Conservation (phyloP, 352 stramenopile genomes). For the Pythium grandisporangium region DNA sequence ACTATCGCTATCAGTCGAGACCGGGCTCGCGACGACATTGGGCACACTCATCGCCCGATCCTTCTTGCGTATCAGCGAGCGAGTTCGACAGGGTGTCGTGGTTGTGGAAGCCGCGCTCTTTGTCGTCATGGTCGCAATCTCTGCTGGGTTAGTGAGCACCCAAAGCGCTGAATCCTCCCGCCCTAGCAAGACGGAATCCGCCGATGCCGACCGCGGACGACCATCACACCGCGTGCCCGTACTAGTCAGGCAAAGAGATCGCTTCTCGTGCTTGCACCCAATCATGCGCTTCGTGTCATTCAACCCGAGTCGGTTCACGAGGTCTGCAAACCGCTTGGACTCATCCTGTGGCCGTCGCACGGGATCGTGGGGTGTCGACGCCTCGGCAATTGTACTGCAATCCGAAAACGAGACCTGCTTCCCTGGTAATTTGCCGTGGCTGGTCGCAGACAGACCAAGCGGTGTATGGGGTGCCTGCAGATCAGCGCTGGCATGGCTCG, state of each 20-base stretch:
- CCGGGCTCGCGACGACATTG: neutral
- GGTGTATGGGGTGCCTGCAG: no score
- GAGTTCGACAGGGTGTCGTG: no score
- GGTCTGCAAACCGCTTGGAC: slow-evolving; percentile 12
- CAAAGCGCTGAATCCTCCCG: slow-evolving; percentile 12
- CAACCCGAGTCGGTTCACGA: slow-evolving; percentile 15
- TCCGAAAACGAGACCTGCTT: slow-evolving; percentile 19
- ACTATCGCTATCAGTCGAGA: slow-evolving; percentile 1
- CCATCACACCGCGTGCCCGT: neutral
- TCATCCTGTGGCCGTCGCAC: slow-evolving; percentile 5
- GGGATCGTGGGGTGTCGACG: no score
- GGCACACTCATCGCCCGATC: slow-evolving; percentile 16
- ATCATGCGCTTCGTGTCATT: slow-evolving; percentile 18
- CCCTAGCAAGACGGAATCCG: slow-evolving; percentile 18
- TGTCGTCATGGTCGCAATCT: neutral
- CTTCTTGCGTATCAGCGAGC: slow-evolving; percentile 4
- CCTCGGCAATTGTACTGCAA: no score
- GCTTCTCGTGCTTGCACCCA: slow-evolving; percentile 6
- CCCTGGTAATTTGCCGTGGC: no score
- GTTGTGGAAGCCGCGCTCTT: neutral
- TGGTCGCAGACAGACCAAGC: no score
- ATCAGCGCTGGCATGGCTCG: no score
- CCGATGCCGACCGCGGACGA: slow-evolving; percentile 18
- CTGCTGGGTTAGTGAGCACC: slow-evolving; percentile 9
- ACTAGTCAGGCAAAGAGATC: no score